Base-by-base conservation (phyloP, 164 flowering plant species). In the Magnolia changhungtana region DNA sequence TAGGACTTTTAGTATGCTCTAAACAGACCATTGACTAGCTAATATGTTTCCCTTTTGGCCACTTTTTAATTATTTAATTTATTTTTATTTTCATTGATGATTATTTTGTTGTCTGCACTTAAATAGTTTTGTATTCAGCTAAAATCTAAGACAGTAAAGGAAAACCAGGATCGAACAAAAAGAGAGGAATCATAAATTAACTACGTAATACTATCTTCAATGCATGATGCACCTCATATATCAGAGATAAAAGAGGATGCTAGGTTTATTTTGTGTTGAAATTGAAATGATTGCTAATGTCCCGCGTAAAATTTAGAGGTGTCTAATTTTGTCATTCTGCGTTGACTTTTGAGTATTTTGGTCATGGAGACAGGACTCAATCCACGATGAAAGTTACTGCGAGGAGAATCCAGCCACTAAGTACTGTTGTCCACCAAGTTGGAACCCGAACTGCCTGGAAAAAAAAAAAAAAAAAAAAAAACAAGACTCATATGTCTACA, bases 131-230 rank as follows among this genome's bases (percentile, higher is more conserved):
- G 98, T 79, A 72, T 82, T 75, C 98, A 96, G 87, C 86, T 96
- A 29, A 96, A 93, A 77, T 84, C 92, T 73, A 96, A 96, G 84
- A 94, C 94, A 73, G 85, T 92, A 78, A 92, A 88, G 85, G 90
- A 84, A 86, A 88, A 92, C 76, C 99, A 92, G 80, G 97, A 95
- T 71, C 98, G 98, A 94, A 79, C 98, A 91, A 80, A 98, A 92
- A 76, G 98, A 96, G 82, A 89, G 99, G 75, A 96, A 94, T 75
- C 85, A 95, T 66, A 96, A 87, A 76, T 84, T 96, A 76, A 90
- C 83, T 90, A 94, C 80, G 97, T 91, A 86, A 79, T 67, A 49
- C 19, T 76, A 23, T 67, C 23, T 27, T 10, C 45, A 8, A 55
- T 55, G 59, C 16, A 31, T 31, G 37, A 4, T 31, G 37, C 37